phyloP scores from a whole-genome alignment of 495 filamentous ascomycete genomes.

The Pyrenopolyporus hunteri region DNA sequence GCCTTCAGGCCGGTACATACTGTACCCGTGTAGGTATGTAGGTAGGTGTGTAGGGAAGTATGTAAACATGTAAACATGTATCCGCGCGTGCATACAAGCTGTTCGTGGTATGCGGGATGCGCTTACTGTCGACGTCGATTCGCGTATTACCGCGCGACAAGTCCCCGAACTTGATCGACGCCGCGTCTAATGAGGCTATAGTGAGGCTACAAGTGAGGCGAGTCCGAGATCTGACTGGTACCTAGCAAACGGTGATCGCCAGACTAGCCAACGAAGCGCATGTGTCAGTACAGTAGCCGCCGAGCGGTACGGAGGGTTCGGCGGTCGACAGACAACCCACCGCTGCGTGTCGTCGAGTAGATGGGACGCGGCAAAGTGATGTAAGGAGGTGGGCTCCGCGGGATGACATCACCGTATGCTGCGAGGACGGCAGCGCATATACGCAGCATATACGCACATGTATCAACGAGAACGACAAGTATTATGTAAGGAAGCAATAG shows the following conservation, averaged over 20 bases:
- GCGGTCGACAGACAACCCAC: not conserved
- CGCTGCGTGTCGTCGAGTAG: slow-evolving; percentile 9
- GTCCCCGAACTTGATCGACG: slow-evolving; percentile 5
- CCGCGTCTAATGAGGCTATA: slow-evolving; percentile 24
- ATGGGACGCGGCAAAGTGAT: slow-evolving; percentile 15
- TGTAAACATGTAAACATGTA: too few species aligned
- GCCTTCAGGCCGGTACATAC: too few species aligned
- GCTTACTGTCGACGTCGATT: slow-evolving; percentile 20
- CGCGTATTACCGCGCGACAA: slow-evolving; percentile 19
- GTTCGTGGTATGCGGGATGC: slow-evolving; percentile 5
- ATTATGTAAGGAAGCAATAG: too few species aligned
- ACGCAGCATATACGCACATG: not conserved
- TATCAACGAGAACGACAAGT: not conserved
- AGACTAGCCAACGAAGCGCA: slow-evolving; percentile 11
- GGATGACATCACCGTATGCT: not conserved
- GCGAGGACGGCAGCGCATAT: not conserved
- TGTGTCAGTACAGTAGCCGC: slow-evolving; percentile 5
- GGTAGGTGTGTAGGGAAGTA: too few species aligned
- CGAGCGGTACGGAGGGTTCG: not conserved
- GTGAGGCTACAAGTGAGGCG: slow-evolving; percentile 23
- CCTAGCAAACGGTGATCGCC: slow-evolving; percentile 24
- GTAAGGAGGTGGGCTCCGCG: slow-evolving; percentile 1
- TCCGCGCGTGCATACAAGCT: not conserved
- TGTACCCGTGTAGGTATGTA: not conserved
- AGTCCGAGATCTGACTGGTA: slow-evolving; percentile 5